Percentiles rank a stretch among this genome's conserved stretches.
Evolutionary conservation across 371 early-diverging fungal genomes (phyloP).

Genomic region (Entomophthora muscae): DNA sequence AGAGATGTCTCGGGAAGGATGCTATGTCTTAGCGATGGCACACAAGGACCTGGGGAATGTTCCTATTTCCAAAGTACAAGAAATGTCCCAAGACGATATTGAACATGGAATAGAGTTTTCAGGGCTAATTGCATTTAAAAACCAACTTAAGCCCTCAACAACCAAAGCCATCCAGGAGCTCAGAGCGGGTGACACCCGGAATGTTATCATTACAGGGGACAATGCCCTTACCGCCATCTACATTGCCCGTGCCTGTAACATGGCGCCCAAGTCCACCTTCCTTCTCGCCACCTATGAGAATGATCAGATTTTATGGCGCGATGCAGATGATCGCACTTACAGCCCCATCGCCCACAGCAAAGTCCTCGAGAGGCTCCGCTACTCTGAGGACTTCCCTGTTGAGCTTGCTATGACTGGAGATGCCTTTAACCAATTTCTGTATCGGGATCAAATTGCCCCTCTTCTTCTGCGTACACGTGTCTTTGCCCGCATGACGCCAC

Average conservation of each 20-base stretch:
- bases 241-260: slow-evolving; percentile 60
- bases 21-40: slow-evolving; percentile 64
- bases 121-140: slow-evolving; percentile 69
- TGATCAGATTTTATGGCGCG: slow-evolving; percentile 20
- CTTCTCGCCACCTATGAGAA: slow-evolving; percentile 26
- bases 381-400: slow-evolving; percentile 7
- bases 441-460: slow-evolving; percentile 22
- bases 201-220: slow-evolving; percentile 89
- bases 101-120: slow-evolving; percentile 42
- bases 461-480: slow-evolving; percentile 35
- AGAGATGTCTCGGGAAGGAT: slow-evolving; percentile 46
- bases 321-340: slow-evolving; percentile 20
- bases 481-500: slow-evolving; percentile 64
- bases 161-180: slow-evolving; percentile 50
- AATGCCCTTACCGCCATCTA: slow-evolving; percentile 73
- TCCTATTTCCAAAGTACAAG: slow-evolving; percentile 20
- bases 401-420: slow-evolving; percentile 56
- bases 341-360: slow-evolving; percentile 14
- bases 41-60: slow-evolving; percentile 27
- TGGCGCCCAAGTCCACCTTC: slow-evolving; percentile 26
- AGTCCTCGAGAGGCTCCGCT: not conserved
- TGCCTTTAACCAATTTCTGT: slow-evolving; percentile 35
- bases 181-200: slow-evolving; percentile 48
- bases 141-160: slow-evolving; percentile 68
- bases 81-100: slow-evolving; percentile 37